Base-by-base conservation (phyloP, 2,329 filamentous ascomycete species). In the Cryphonectria nitschkei region DNA sequence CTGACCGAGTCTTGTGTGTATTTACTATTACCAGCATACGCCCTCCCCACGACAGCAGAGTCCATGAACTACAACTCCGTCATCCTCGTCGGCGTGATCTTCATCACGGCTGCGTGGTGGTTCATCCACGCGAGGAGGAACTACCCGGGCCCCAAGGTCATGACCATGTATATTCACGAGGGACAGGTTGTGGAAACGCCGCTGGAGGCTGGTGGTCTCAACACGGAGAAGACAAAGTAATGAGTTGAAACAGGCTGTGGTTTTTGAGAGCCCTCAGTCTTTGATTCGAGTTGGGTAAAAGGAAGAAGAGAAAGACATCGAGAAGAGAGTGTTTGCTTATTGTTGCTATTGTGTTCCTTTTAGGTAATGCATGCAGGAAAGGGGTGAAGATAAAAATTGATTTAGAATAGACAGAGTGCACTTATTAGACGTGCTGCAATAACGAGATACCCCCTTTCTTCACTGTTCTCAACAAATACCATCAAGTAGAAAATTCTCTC, bases 31-130 rank as follows among this genome's bases (percentile, higher is more conserved):
- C 71, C 11, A 84, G 81, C 83, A 29, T 84, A 79, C 73, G 78
- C 76, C 13, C 72, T 84, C n/a, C 84, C 83, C 1, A 81, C 80
- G 1, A 80, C 79, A 0, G 76, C 76, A n/a, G 77, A 79, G 32
- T 74, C 77, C 1, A 86, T 86, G 85, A 86, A 86, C 74, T 87
- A 85, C 76, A 88, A 87, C 76, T 85, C 82, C 72, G 86, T 88
- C 3, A 86, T 88, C 69, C 76, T 88, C 32, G 83, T 83, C 26
- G 84, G 87, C 32, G 80, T 83, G 61, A 74, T 87, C n/a, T 73
- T 78, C 0, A 70, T 88, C 6, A 86, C 85, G 0, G 78, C 78
- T 0, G 70, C 83, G 4, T 87, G 86, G 85, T 88, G 86, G 85
- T 70, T 84, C 7, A 67, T 84, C 2, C 82, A 87, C 70, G 86